These are phyloP conservation scores for Eustoma russellianum DNA, from an alignment of 257 asterid species.

Conservation along the genomic window DNA sequence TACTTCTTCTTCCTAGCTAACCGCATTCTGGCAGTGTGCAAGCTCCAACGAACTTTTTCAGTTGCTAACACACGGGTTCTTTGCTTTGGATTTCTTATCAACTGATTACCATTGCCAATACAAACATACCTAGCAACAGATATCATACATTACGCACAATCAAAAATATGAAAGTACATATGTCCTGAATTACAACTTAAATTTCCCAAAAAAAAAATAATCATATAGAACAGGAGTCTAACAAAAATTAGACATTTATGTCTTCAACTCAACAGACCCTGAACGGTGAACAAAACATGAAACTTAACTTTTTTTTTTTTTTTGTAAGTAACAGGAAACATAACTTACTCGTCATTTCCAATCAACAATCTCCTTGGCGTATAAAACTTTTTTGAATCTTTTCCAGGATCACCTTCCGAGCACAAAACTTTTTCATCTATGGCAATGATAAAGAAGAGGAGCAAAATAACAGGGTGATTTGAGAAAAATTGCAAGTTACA, in stretches of 20 bases:
- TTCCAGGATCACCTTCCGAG: constrained; percentile 30
- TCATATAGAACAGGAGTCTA: neutral
- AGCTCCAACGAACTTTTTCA: constrained; percentile 93
- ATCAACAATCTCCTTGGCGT: constrained; percentile 72
- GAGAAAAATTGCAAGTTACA: constrained; percentile 14
- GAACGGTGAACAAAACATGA: neutral
- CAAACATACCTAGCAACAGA: constrained; percentile 61
- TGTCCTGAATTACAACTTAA: neutral
- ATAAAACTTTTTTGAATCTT: constrained; percentile 42
- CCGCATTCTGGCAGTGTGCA: constrained; percentile 87
- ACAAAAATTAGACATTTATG: neutral
- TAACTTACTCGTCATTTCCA: constrained; percentile 84
- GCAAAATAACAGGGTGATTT: constrained; percentile 16
- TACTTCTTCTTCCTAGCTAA: constrained; percentile 73
- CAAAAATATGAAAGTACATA: neutral
- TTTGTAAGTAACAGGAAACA: constrained; percentile 5
- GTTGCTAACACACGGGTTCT: constrained; percentile 75
- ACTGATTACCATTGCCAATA: constrained; percentile 84
- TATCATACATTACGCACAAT: constrained; percentile 5
- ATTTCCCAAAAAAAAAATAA: neutral
- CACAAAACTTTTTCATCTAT: constrained; percentile 48
- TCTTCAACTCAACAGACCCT: neutral
- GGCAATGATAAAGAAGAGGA: constrained; percentile 3
- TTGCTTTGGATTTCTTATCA: constrained; percentile 90
- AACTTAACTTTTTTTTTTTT: no score